A percentile compares a stretch with the other conserved stretches of the same genome.
Conservation (phyloP, 768 basidiomycete species). For the Lactifluus echinatus region DNA sequence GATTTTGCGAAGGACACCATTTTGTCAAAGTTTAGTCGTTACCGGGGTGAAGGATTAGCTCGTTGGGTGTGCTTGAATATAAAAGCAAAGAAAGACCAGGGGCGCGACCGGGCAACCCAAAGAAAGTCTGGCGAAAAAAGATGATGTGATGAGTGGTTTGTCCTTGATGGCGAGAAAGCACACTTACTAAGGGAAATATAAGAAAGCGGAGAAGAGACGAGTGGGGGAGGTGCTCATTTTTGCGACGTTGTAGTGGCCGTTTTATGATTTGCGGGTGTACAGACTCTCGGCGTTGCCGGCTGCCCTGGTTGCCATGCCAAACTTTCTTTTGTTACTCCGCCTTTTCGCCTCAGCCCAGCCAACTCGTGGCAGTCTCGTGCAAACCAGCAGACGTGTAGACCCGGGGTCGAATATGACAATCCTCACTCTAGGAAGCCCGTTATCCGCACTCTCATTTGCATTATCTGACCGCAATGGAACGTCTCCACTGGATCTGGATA, state of each 20-base stretch:
- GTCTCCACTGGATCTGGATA: too few species aligned
- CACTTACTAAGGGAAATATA: constrained; percentile 1
- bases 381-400: too few species aligned
- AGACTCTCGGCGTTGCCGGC: too few species aligned
- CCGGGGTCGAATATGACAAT: too few species aligned
- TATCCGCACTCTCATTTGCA: too few species aligned
- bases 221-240: background rate
- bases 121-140: background rate
- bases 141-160: background rate
- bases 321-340: too few species aligned
- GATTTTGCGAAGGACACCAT: constrained; percentile 36
- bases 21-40: constrained; percentile 24
- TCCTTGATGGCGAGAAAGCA: too few species aligned
- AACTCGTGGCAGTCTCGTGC: too few species aligned
- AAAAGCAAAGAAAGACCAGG: constrained; percentile 37
- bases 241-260: background rate
- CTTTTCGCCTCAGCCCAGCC: too few species aligned
- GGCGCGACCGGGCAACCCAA: constrained; percentile 71
- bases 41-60: constrained; percentile 23
- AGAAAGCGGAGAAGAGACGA: background rate
- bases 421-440: background rate
- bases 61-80: constrained; percentile 20
- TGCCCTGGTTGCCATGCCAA: background rate
- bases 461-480: too few species aligned
- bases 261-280: background rate